phyloP scores from a whole-genome alignment of 75 land plant genomes.

The Cupressus sempervirens region DNA sequence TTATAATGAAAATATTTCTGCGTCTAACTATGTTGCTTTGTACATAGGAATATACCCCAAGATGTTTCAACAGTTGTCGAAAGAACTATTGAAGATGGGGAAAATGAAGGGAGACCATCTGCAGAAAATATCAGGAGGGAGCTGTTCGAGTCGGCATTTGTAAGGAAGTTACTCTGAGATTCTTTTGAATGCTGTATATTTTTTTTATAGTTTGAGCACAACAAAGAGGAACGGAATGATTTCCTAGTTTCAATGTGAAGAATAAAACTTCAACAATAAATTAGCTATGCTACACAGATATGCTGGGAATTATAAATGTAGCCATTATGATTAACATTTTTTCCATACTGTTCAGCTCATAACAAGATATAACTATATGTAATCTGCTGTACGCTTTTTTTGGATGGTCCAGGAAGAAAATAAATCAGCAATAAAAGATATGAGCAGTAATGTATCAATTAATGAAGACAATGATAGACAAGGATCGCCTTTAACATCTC shows the following conservation, averaged over 20 bases:
- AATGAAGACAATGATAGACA: constrained; percentile 8
- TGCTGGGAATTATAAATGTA: neutral
- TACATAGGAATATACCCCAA: constrained; percentile 50
- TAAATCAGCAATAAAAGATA: constrained; percentile 6
- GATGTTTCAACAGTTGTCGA: constrained; percentile 43
- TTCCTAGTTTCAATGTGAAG: neutral
- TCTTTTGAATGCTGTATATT: neutral
- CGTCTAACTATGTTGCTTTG: neutral
- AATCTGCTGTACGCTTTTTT: neutral
- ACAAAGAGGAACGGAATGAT: neutral
- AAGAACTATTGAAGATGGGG: constrained; percentile 43
- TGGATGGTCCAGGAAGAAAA: constrained; percentile 4
- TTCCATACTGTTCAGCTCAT: neutral
- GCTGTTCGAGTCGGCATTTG: constrained; percentile 38
- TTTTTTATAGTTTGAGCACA: neutral
- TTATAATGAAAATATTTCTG: neutral
- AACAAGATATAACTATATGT: neutral
- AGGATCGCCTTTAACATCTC: neutral
- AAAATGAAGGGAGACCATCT: constrained; percentile 31
- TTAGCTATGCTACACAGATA: neutral
- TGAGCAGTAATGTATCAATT: neutral
- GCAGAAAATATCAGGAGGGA: constrained; percentile 35
- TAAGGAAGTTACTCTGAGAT: constrained; percentile 13
- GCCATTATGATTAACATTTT: neutral
- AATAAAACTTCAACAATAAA: neutral